A percentile compares a stretch with the other conserved stretches of the same genome.
Evolutionary conservation across 352 stramenopile genomes (phyloP).

Genomic region (Phytopythium aichiense): DNA sequence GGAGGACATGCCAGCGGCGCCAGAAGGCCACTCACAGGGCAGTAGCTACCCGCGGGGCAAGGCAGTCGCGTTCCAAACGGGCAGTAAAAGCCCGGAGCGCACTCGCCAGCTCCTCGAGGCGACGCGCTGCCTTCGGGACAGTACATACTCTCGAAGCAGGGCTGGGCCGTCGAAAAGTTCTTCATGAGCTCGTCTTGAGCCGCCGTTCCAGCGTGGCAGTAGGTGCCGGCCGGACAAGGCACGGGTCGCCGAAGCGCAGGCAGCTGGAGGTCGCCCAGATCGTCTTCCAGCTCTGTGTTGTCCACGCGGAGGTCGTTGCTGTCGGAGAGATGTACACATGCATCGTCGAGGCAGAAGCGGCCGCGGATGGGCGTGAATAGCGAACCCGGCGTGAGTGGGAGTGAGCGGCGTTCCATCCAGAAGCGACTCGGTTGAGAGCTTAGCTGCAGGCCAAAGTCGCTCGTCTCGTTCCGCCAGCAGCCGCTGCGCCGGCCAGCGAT

Average conservation of each 20-base stretch:
- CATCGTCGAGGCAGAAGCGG: slow-evolving; percentile 93
- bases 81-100: slow-evolving; percentile 90
- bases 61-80: slow-evolving; percentile 82
- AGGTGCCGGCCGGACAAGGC: slow-evolving; percentile 82
- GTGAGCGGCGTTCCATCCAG: slow-evolving; percentile 91
- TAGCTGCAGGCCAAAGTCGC: slow-evolving; percentile 94
- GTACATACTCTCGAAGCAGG: slow-evolving; percentile 89
- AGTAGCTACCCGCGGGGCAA: slow-evolving; percentile 92
- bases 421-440: slow-evolving; percentile 81
- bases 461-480: slow-evolving; percentile 95
- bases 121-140: slow-evolving; percentile 86
- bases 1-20: slow-evolving; percentile 89
- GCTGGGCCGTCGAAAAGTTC: slow-evolving; percentile 87
- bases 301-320: slow-evolving; percentile 63
- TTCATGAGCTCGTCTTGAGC: slow-evolving; percentile 74
- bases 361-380: slow-evolving; percentile 83
- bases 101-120: slow-evolving; percentile 82
- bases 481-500: slow-evolving; percentile 76
- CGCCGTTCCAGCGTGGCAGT: slow-evolving; percentile 88
- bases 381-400: slow-evolving; percentile 78
- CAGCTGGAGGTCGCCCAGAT: slow-evolving; percentile 45
- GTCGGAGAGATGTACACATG: slow-evolving; percentile 86
- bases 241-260: slow-evolving; percentile 73
- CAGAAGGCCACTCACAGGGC: slow-evolving; percentile 75
- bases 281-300: slow-evolving; percentile 87